Evolutionary conservation across 352 stramenopile genomes (phyloP), one percentile per base, ranked within the genome.

Genomic region (Pythium scleroteichum): DNA sequence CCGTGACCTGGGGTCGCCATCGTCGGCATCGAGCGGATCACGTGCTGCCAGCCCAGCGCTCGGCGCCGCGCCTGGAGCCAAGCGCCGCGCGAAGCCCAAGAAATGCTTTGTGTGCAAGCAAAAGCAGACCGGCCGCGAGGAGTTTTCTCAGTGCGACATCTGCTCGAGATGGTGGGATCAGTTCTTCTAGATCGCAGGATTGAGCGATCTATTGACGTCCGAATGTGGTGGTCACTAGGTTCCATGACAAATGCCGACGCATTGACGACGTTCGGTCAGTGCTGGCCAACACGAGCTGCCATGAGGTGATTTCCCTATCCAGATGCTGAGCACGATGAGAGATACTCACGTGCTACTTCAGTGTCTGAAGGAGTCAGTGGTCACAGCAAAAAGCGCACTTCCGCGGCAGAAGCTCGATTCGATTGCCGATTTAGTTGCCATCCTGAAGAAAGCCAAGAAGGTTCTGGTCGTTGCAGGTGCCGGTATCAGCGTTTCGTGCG

Each of bases 401-500:
- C 59, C 65, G 8, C 59, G 64, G 14, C 72, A 76, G 50, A 66
- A 66, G 19, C 39, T 91, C 20, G 54, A 78, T 45, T 81, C 79
- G 16, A 66, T 94, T 13, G 40, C 52, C 1, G 78, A 94, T 42
- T 78, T 92, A 55, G 70, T 91, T n/a, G 62, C 78, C n/a, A 62
- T 90, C 8, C 70, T 96, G 8, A 85, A 82, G 55, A 72, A 78
- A 12, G 69, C 83, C 26, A 92, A 92, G 61, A 95, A 95, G 32
- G 89, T 98, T 23, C 71, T 98, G 12, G 86, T 98, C 13, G 78
- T 98, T 42, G 85, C 85, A 10, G 95, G 96, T 39, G 96, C 96
- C 9, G 95, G 96, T 32, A 97, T 99, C 44, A 97, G 85, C 62
- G 94, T 98, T 17, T 97, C 88, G n/a, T 98, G 94, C 53, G 97